Base-by-base conservation (phyloP, 2,329 filamentous ascomycete genomes). In the Pestalotiopsis sp. region DNA sequence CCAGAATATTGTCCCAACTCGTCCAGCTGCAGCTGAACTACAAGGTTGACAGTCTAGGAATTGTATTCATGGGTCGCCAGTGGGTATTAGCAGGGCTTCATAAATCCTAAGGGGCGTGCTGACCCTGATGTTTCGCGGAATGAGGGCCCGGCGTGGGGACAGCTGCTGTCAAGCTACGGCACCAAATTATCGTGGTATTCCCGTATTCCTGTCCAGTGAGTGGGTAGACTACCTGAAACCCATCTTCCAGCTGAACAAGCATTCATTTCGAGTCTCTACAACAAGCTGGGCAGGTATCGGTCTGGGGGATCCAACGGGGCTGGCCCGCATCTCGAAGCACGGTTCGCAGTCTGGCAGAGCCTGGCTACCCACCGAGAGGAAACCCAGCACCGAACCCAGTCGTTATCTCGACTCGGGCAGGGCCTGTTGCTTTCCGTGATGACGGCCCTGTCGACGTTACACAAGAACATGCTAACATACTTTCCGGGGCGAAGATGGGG, bases 11-110 rank as follows among this genome's bases (percentile, higher is more conserved):
- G 20, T 62, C 59, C 59, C 59, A n/a, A 62, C 27, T 36, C 13
- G 59, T 62, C 59, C 59, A 39, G 25, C 31, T 62, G 59, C 59
- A 62, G 59, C 14, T 62, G 59, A 36, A 36, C 57, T 27, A 36
- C 31, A 36, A 36, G 57, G 20, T 36, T 39, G 25, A 11, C 25
- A 14, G 20, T 20, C n/a, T 23, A n/a, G 45, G 14, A 52, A 52
- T 52, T 45, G 17, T 17, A 52, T 20, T 36, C 45, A 52, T 52
- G 45, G 45, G 20, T 52, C 31, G 17, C 20, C 45, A 52, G 45
- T 52, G 45, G n/a, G 20, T 52, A 20, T 52, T 52, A 4, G 17
- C 45, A 52, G 45, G 45, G 45, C 45, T 20, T 52, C 45, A 20
- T n/a, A 7, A 17, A 52, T 52, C 17, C 45, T 17, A 17, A n/a